Percentiles rank a stretch among this genome's conserved stretches.
These are phyloP conservation scores for Neonectria coccinea DNA, from an alignment of 2,329 filamentous ascomycete genomes.

Conservation along the genomic window DNA sequence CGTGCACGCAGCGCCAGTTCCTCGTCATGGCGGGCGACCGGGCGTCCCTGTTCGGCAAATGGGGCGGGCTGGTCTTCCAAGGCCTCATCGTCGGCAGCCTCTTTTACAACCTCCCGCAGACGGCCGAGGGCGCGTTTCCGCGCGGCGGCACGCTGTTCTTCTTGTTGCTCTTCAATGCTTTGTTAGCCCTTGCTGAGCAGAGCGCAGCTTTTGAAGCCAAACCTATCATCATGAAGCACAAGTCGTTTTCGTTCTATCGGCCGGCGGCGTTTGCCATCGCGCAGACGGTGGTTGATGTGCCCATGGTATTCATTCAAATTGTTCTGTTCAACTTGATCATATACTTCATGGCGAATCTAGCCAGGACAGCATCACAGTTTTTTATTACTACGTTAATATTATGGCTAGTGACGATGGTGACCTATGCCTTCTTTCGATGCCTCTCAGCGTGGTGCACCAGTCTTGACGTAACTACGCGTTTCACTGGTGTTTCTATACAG, in stretches of 20 bases:
- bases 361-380: slow-evolving; percentile 73
- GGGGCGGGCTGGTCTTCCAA: slow-evolving; percentile 82
- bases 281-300: slow-evolving; percentile 69
- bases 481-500: slow-evolving; percentile 68
- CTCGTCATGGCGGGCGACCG: slow-evolving; percentile 83
- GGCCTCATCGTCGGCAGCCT: slow-evolving; percentile 81
- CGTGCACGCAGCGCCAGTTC: slow-evolving; percentile 79
- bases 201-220: slow-evolving; percentile 72
- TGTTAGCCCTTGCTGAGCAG: slow-evolving; percentile 82
- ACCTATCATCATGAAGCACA: slow-evolving; percentile 77
- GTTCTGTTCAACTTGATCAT: slow-evolving; percentile 77
- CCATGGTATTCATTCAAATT: slow-evolving; percentile 72
- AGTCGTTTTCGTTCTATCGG: slow-evolving; percentile 76
- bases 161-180: slow-evolving; percentile 63
- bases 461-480: slow-evolving; percentile 72
- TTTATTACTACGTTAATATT: slow-evolving; percentile 74
- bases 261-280: slow-evolving; percentile 69
- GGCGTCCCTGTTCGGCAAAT: slow-evolving; percentile 81
- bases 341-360: slow-evolving; percentile 82
- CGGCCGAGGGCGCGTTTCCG: slow-evolving; percentile 73
- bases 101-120: slow-evolving; percentile 75
- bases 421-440: slow-evolving; percentile 70
- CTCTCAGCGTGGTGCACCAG: slow-evolving; percentile 70
- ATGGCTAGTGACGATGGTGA: slow-evolving; percentile 67
- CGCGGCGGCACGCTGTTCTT: slow-evolving; percentile 63